These are phyloP conservation scores for Nymphaea colorata DNA, from an alignment of 164 flowering plant species.

Conservation along the genomic window DNA sequence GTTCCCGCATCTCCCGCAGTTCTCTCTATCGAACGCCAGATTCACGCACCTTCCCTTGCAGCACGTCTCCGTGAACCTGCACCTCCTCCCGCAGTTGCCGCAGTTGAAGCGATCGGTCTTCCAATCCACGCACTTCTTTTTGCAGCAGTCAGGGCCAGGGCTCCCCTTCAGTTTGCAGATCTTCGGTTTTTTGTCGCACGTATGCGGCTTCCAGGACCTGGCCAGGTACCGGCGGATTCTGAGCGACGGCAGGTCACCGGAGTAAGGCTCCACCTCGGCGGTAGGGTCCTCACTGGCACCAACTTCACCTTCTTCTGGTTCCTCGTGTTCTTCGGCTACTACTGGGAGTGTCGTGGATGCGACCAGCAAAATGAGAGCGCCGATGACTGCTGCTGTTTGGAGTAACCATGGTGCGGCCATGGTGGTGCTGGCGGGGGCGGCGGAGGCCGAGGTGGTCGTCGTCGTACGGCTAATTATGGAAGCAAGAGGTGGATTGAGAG, in stretches of 20 bases:
- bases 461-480: too few relatives aligned
- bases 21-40: slow-evolving; percentile 8
- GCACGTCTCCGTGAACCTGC: slow-evolving; percentile 17
- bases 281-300: neutral
- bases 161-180: slow-evolving; percentile 15
- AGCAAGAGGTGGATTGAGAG: too few relatives aligned
- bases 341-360: too few relatives aligned
- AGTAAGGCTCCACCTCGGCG: neutral
- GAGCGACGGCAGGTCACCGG: slow-evolving; percentile 1
- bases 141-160: slow-evolving; percentile 24
- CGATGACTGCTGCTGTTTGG: too few relatives aligned
- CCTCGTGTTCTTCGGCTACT: too few relatives aligned
- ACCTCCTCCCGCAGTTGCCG: slow-evolving; percentile 24
- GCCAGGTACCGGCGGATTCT: slow-evolving; percentile 6
- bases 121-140: slow-evolving; percentile 18
- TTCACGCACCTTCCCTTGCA: slow-evolving; percentile 26
- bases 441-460: too few relatives aligned
- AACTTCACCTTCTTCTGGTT: neutral
- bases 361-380: too few relatives aligned
- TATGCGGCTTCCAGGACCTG: neutral
- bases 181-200: slow-evolving; percentile 9
- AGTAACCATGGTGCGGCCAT: too few relatives aligned
- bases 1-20: slow-evolving; percentile 23
- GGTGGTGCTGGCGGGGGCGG: too few relatives aligned
- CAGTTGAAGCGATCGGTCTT: slow-evolving; percentile 17